Percentiles rank a stretch among this genome's conserved stretches.
These are phyloP conservation scores for Fraxinus floribunda DNA, from an alignment of 305 asterid genomes.

Conservation along the genomic window DNA sequence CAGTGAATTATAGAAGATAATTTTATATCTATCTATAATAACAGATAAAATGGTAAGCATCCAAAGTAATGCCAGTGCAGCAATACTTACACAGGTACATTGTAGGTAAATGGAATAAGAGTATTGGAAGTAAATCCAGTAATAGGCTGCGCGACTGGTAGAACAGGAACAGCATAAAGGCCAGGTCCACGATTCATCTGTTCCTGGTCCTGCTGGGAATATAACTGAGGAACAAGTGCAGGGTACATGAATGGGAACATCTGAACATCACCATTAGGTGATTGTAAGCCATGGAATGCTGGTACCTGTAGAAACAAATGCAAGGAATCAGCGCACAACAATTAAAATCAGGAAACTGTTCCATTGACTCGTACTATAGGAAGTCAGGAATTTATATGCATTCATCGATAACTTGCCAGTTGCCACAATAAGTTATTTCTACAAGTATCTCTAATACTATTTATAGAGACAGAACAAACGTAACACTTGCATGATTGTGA, in stretches of 20 bases:
- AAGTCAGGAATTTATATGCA: slow-evolving; percentile 5
- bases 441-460: not conserved
- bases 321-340: not conserved
- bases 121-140: slow-evolving; percentile 53
- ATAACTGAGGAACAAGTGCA: slow-evolving; percentile 48
- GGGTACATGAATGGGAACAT: slow-evolving; percentile 60
- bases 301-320: slow-evolving; percentile 40
- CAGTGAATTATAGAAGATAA: not conserved
- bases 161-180: slow-evolving; percentile 77
- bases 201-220: slow-evolving; percentile 61
- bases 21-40: not conserved
- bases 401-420: slow-evolving; percentile 1
- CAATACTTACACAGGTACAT: slow-evolving; percentile 72
- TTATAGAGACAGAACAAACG: not conserved
- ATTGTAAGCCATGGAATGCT: slow-evolving; percentile 42
- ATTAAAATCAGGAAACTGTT: not conserved
- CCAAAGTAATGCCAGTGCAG: slow-evolving; percentile 9
- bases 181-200: slow-evolving; percentile 78
- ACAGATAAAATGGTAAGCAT: not conserved
- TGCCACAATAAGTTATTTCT: not conserved
- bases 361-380: slow-evolving; percentile 5
- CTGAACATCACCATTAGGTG: slow-evolving; percentile 50
- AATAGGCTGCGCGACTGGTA: slow-evolving; percentile 53
- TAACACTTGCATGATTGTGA: not conserved
- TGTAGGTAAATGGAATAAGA: slow-evolving; percentile 78